Evolutionary conservation across 2,329 filamentous ascomycete species (phyloP), one percentile per base, ranked within the genome.

Genomic region (Fusarium sp.): DNA sequence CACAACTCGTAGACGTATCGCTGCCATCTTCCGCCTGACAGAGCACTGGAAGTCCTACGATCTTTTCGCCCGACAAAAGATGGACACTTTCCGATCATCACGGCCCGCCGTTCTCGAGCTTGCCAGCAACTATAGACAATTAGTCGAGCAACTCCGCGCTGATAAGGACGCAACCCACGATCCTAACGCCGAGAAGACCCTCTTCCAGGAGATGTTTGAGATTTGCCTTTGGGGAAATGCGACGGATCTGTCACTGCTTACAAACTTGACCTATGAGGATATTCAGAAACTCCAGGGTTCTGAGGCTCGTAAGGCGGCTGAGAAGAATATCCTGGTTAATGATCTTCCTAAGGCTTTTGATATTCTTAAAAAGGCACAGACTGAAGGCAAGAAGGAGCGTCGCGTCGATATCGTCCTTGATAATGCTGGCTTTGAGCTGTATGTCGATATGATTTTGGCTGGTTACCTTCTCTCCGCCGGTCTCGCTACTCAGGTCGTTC

Each of bases 191-290:
- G 93, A 97, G 78, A 89, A 90, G 78, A 82, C 95, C 1, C 84
- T 98, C 30, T 98, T 98, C 83, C 87, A 87, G 27, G 95, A 98
- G 79, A 97, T 98, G 92, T 95, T 92, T 81, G 94, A 98, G 85
- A 96, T 98, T 75, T 98, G 95, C 79, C 88, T 98, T 4, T 98
- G 95, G 95, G 95, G 95, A 14, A 98, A 98, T 80, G 96, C 95
- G 3, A 98, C 95, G 0, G 96, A 98, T 80, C 86, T 98, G 17
- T 97, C 94, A 1, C 91, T 98, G 23, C 86, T 98, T 60, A 97
- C 95, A 1, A 94, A 92, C 75, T 87, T 98, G 60, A 93, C 92
- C 3, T 97, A 97, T 80, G 95, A 98, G 76, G 96, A 98, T 78
- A 97, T 99, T 72, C 95, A 98, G 83, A 97, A 97, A 81, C 87